phyloP scores from a whole-genome alignment of 768 basidiomycete genomes.

The Boletus bicolor region DNA sequence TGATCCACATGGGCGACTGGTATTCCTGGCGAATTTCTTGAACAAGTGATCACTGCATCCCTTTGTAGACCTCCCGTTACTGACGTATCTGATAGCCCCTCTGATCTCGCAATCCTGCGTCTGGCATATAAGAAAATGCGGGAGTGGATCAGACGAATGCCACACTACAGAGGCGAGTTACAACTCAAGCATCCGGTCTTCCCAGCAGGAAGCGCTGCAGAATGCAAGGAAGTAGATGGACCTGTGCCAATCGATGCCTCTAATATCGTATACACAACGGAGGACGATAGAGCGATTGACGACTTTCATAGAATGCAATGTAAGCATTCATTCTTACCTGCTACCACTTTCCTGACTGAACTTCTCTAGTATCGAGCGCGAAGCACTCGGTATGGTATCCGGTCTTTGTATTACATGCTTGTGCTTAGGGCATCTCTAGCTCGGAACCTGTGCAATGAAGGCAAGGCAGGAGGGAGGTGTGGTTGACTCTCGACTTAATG shows the following conservation, averaged over 20 bases:
- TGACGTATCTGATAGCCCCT: conserved; percentile 12
- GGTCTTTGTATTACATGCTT: not conserved
- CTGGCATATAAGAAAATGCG: conserved; percentile 28
- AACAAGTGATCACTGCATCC: conserved; percentile 35
- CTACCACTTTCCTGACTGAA: not conserved
- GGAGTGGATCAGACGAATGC: conserved; percentile 40
- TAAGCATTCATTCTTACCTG: conserved; percentile 3
- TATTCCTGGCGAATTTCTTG: conserved; percentile 47
- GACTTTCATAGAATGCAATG: conserved; percentile 21
- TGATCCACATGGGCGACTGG: conserved; percentile 37
- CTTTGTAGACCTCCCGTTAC: not conserved
- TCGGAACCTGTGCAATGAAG: conserved; percentile 70
- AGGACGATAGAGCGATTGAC: conserved; percentile 36
- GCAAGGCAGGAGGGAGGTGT: conserved; percentile 55
- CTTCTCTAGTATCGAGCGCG: conserved; percentile 25
- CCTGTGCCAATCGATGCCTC: conserved; percentile 27
- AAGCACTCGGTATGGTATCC: conserved; percentile 31
- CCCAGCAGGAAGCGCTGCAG: conserved; percentile 26
- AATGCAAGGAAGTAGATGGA: conserved; percentile 12
- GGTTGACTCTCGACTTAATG: conserved; percentile 58
- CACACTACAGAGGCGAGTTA: conserved; percentile 36
- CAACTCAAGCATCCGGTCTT: conserved; percentile 15
- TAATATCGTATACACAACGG: conserved; percentile 30
- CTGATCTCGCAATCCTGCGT: conserved; percentile 26
- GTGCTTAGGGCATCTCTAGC: conserved; percentile 29